A percentile compares a stretch with the other conserved stretches of the same genome.
Evolutionary conservation across 495 filamentous ascomycete species (phyloP).

Genomic region (Penicillium psychrofluorescens): DNA sequence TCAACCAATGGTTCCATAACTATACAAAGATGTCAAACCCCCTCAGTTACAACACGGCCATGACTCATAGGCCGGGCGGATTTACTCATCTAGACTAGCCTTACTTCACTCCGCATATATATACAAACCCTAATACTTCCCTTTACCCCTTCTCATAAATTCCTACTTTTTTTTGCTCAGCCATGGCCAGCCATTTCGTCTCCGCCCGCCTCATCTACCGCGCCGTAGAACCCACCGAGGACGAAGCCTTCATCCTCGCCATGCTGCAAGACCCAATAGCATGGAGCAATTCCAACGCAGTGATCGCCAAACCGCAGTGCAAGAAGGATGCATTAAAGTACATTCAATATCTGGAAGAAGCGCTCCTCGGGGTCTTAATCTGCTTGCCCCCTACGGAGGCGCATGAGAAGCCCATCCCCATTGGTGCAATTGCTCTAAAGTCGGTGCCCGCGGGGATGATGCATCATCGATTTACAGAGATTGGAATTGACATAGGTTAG

Average conservation of each 20-base stretch:
- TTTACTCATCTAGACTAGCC: no score
- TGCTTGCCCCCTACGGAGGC: neutral
- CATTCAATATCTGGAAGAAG: neutral
- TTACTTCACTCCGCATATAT: no score
- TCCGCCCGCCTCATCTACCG: constrained; percentile 3
- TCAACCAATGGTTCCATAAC: no score
- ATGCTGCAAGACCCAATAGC: neutral
- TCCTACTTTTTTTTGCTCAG: no score
- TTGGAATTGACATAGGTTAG: neutral
- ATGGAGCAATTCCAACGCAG: neutral
- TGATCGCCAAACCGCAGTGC: neutral
- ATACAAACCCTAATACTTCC: no score
- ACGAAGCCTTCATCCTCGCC: constrained; percentile 1
- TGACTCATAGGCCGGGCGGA: no score
- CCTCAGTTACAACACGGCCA: no score
- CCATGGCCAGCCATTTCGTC: no score
- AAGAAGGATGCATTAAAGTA: neutral
- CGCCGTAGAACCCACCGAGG: constrained; percentile 4
- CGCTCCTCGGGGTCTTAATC: neutral
- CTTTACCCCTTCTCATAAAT: no score
- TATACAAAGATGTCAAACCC: no score
- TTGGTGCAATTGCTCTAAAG: neutral
- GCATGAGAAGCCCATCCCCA: neutral
- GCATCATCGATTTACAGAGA: neutral
- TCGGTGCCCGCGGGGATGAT: neutral